Evolutionary conservation across 331 rosid species (phyloP).

Genomic region (Spiraea crenata): DNA sequence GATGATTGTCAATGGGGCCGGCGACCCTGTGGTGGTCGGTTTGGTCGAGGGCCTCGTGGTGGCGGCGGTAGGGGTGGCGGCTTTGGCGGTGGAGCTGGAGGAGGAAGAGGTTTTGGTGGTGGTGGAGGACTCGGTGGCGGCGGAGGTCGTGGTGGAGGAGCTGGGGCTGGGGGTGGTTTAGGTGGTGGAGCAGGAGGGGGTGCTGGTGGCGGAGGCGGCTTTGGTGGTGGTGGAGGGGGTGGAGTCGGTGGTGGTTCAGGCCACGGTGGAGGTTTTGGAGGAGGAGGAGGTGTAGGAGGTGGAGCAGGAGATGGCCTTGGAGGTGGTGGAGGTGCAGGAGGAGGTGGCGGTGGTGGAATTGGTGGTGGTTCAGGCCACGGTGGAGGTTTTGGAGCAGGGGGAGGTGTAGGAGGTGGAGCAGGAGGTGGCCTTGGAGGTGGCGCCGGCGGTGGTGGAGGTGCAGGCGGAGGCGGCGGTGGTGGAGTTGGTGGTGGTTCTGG

Average conservation of each 20-base stretch:
- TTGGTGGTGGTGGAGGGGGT: slow-evolving; percentile 13
- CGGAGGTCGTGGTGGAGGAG: slow-evolving; percentile 37
- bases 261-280: slow-evolving; percentile 15
- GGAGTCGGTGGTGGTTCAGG: slow-evolving; percentile 38
- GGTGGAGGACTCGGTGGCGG: slow-evolving; percentile 31
- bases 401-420: slow-evolving; percentile 30
- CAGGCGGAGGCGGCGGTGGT: slow-evolving; percentile 21
- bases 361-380: slow-evolving; percentile 33
- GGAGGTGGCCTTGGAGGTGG: slow-evolving; percentile 30
- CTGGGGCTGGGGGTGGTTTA: slow-evolving; percentile 29
- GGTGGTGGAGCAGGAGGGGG: slow-evolving; percentile 28
- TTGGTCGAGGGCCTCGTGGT: slow-evolving; percentile 30
- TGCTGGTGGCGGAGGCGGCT: slow-evolving; percentile 24
- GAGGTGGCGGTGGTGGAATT: slow-evolving; percentile 18
- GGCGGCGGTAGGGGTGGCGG: slow-evolving; percentile 21
- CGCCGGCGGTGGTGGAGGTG: slow-evolving; percentile 18
- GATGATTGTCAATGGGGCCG: slow-evolving; percentile 52
- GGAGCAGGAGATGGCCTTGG: slow-evolving; percentile 27
- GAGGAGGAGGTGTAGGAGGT: slow-evolving; percentile 27
- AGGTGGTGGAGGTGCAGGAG: slow-evolving; percentile 15
- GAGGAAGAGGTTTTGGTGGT: slow-evolving; percentile 40
- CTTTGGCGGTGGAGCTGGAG: slow-evolving; percentile 25
- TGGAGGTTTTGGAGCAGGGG: slow-evolving; percentile 38
- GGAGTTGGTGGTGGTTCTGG: slow-evolving; percentile 27
- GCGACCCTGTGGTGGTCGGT: slow-evolving; percentile 31